Evolutionary conservation across 208 protist genomes (phyloP).

Genomic region (Leishmania turanica): DNA sequence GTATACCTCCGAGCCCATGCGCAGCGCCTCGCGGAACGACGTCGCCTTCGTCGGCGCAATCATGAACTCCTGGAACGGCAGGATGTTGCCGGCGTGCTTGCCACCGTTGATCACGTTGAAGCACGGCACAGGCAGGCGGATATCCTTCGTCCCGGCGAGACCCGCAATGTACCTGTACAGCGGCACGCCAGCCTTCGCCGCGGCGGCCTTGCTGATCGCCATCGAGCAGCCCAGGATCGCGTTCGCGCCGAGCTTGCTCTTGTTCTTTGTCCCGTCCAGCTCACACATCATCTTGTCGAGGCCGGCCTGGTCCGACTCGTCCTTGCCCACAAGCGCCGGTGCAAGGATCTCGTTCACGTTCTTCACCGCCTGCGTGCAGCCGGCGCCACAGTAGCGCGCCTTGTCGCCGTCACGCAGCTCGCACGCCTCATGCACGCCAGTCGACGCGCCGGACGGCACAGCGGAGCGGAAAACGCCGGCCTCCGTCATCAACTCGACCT

Average conservation of each 20-base stretch:
- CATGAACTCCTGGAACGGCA: conserved; percentile 98
- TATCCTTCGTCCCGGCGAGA: conserved; percentile 88
- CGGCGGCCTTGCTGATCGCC: conserved; percentile 97
- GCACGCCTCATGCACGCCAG: conserved; percentile 98
- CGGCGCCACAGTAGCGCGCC: conserved; percentile 96
- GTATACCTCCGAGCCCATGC: conserved; percentile 98
- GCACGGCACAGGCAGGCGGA: conserved; percentile 92
- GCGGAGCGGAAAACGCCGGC: conserved; percentile 95
- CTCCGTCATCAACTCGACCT: conserved; percentile 97
- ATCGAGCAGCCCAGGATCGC: conserved; percentile 98
- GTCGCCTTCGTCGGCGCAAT: conserved; percentile 96
- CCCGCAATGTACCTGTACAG: conserved; percentile 97
- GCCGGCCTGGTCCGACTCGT: conserved; percentile 86
- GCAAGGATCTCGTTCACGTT: conserved; percentile 97
- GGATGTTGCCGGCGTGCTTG: conserved; percentile 97
- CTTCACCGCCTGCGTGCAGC: conserved; percentile 95
- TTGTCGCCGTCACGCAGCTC: conserved; percentile 98
- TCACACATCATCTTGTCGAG: conserved; percentile 96
- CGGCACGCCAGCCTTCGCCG: conserved; percentile 84
- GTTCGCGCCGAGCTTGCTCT: conserved; percentile 98
- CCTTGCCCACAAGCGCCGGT: conserved; percentile 94
- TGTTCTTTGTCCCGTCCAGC: conserved; percentile 98
- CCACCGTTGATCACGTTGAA: conserved; percentile 99
- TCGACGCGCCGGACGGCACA: conserved; percentile 99
- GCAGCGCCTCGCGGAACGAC: conserved; percentile 96